Base-by-base conservation (phyloP, 352 stramenopile species). In the Pythium oligandrum region DNA sequence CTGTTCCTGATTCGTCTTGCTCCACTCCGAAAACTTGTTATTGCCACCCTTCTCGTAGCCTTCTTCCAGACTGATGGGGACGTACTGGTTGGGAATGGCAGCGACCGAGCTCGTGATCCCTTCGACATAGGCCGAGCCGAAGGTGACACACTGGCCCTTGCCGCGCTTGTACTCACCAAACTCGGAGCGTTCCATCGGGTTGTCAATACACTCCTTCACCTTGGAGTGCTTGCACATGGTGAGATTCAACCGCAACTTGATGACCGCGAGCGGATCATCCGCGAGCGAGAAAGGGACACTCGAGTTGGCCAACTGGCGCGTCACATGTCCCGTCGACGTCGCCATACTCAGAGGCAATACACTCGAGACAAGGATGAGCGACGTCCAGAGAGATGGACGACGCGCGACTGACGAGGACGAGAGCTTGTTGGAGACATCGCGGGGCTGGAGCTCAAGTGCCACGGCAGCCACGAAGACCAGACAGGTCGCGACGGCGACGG, bases 11-110 rank as follows among this genome's bases (percentile, higher is more conserved):
- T 89, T 90, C 11, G 40, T 51, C 36, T 60, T 49, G 3, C 66
- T 75, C 80, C 83, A 93, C 48, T 77, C 51, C 8, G 78, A 90
- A 37, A 90, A 90, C 40, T 85, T 80, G 55, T 91, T 93, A 30
- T 59, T 53, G 48, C 81, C 84, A 6, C 79, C 79, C 34, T 83
- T 59, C 3, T 59, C 55, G 56, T 76, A 64, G 4, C 74, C 80
- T 26, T 88, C 77, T 32, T 81, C 56, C 26, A 71, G 71, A 5
- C 39, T 66, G 46, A 89, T 87, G 4, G 83, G 80, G 38, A 83
- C 58, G 59, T 90, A 93, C 46, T 79, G 70, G n/a, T 73, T 75
- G 6, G 73, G 75, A 6, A 86, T 44, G 2, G 72, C 67, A 1
- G 72, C 61, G 0, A 55, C 55, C 0, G 71, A 0, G 47, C 51